Base-by-base conservation (phyloP, 2,329 filamentous ascomycete species). In the Pochonia chlamydosporia region DNA sequence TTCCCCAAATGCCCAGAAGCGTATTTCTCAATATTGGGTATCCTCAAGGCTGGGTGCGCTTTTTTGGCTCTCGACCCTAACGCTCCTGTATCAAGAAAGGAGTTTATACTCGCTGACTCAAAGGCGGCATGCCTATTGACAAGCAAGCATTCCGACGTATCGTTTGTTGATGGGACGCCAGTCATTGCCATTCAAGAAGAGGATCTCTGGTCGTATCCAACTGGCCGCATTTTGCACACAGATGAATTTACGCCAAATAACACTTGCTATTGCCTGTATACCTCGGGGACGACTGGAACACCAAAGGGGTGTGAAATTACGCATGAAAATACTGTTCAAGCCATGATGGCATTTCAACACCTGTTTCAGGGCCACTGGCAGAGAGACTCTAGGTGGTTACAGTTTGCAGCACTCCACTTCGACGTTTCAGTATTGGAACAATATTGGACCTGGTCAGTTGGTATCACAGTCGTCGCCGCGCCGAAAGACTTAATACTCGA, bases 391-490 rank as follows among this genome's bases (percentile, higher is more conserved):
- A 81, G 86, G 49, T 96, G 89, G 85, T 73, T 96, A 1, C 92
- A 96, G 60, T 96, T 96, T 60, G 92, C 92, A 1, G 91, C 89
- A 0, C 89, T 96, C 48, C 92, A 96, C 63, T 96, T 96, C 51
- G 92, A 96, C 57, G 91, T 96, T 4, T 93, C 88, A 2, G 87
- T 96, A 0, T 74, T 96, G 1, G 91, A 96, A 60, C 91, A 96
- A 59, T 96, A 92, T 63, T 96, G 89, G 89, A 93, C 85, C 49
- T 96, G 91, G 91, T 89, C 85, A 24, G 87, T 93, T 1, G 90
- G 90, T 1, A 90, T 96, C 23, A 84, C 86, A 4, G 78, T 96
- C 1, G 85, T 92, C 2, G 84, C 87, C 2, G 90, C 88, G 6
- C 87, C 89, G 1, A 79, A 88, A 54, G 90, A 96, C 60, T 61